Conservation (phyloP, 2,329 filamentous ascomycete species). For the Ceratocystiopsis sp. region DNA sequence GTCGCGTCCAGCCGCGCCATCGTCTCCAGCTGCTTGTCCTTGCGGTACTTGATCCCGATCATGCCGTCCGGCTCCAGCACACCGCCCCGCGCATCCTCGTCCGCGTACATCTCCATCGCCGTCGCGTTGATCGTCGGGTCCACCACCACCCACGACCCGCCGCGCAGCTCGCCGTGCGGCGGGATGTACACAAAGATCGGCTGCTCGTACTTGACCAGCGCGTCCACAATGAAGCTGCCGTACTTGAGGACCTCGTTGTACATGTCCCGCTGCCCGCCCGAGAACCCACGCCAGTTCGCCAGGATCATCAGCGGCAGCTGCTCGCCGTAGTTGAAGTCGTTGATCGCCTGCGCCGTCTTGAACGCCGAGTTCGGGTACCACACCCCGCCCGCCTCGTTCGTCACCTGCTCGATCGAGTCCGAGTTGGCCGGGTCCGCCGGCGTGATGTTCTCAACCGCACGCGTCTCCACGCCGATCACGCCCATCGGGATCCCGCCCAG, state of each 20-base stretch:
- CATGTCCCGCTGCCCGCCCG: conserved; percentile 97
- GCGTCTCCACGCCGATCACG: conserved; percentile 93
- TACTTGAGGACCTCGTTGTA: conserved; percentile 99
- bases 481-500: conserved; percentile 95
- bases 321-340: conserved; percentile 97
- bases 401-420: conserved; percentile 91
- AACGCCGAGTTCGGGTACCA: conserved; percentile 99
- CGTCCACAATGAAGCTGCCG: conserved; percentile 96
- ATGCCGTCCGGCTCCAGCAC: conserved; percentile 97
- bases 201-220: conserved; percentile 95
- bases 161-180: conserved; percentile 87
- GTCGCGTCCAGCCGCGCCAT: conserved; percentile 84
- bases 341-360: conserved; percentile 98
- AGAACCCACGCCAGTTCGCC: conserved; percentile 99
- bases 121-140: conserved; percentile 95
- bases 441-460: conserved; percentile 89
- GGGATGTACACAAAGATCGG: conserved; percentile 98
- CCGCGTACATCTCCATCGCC: conserved; percentile 99
- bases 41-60: conserved; percentile 95
- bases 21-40: conserved; percentile 90
- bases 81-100: conserved; percentile 86
- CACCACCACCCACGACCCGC: conserved; percentile 98
- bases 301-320: conserved; percentile 98
- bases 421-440: conserved; percentile 96
- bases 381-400: conserved; percentile 89